A percentile compares a stretch with the other conserved stretches of the same genome.
Evolutionary conservation across 2,329 filamentous ascomycete genomes (phyloP).

Genomic region (Verticillium nubilum): DNA sequence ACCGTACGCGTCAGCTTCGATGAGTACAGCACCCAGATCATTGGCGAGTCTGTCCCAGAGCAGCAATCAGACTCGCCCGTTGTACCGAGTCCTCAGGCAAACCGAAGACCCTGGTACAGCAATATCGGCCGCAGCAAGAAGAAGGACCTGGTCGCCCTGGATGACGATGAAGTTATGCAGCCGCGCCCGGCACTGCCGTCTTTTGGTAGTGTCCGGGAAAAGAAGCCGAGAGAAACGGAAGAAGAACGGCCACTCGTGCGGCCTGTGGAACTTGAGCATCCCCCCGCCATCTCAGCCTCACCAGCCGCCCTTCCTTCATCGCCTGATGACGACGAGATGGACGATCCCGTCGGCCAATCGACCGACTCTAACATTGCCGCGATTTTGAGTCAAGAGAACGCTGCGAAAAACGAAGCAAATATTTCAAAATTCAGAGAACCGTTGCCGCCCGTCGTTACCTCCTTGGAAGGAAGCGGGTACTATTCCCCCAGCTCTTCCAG

Average conservation of each 20-base stretch:
- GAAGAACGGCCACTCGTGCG: conserved; percentile 58
- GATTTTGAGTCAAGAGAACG: conserved; percentile 49
- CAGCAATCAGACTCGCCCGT: conserved; percentile 33
- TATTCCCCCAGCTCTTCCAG: conserved; percentile 50
- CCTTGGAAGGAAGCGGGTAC: conserved; percentile 61
- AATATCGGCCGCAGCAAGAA: conserved; percentile 42
- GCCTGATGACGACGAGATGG: conserved; percentile 20
- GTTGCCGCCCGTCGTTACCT: conserved; percentile 64
- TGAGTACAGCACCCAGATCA: conserved; percentile 52
- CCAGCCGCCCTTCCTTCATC: conserved; percentile 11
- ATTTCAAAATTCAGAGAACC: conserved; percentile 57
- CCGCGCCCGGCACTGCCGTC: conserved; percentile 68
- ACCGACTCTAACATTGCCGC: conserved; percentile 55
- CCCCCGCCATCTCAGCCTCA: conserved; percentile 19
- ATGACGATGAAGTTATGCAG: conserved; percentile 67
- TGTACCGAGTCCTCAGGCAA: conserved; percentile 29
- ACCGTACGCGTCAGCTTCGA: conserved; percentile 74
- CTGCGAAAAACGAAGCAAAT: conserved; percentile 47
- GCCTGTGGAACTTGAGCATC: conserved; percentile 34
- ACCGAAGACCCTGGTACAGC: conserved; percentile 39
- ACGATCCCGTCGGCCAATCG: conserved; percentile 40
- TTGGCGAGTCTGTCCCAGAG: conserved; percentile 39
- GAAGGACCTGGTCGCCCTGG: conserved; percentile 38
- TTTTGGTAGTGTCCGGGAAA: conserved; percentile 69
- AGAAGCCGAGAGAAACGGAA: conserved; percentile 45